A percentile compares a stretch with the other conserved stretches of the same genome.
Conservation (phyloP, 306 rosid species). For the Leucaena leucocephala region DNA sequence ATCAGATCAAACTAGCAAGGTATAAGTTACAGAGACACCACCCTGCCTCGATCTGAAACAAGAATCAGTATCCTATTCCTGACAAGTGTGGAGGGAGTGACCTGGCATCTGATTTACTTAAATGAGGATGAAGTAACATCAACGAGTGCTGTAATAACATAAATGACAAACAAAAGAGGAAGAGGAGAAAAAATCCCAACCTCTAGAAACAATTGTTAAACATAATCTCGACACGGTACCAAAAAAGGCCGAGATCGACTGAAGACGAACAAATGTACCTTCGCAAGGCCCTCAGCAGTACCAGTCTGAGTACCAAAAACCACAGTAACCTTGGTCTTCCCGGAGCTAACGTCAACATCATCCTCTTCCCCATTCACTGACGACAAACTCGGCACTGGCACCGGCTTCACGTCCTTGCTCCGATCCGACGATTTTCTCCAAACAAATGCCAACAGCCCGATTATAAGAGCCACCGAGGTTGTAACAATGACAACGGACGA, state of each 20-base stretch:
- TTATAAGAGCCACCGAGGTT: slow-evolving; percentile 60
- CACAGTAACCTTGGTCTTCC: slow-evolving; percentile 71
- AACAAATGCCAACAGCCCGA: slow-evolving; percentile 63
- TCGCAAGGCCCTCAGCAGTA: slow-evolving; percentile 88
- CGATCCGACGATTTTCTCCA: slow-evolving; percentile 82
- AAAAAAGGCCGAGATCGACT: neutral
- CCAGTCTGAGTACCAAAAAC: slow-evolving; percentile 94
- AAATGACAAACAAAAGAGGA: neutral
- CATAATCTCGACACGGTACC: neutral
- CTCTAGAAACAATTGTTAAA: neutral
- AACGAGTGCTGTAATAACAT: neutral
- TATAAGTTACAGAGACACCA: neutral
- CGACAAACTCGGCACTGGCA: slow-evolving; percentile 56
- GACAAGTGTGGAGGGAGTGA: neutral
- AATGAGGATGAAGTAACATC: neutral
- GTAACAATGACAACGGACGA: slow-evolving; percentile 53
- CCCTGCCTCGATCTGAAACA: slow-evolving; percentile 7
- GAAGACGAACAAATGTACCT: slow-evolving; percentile 45
- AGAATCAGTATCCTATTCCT: neutral
- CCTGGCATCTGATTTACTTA: slow-evolving; percentile 1
- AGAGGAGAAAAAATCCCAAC: neutral
- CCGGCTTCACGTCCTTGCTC: slow-evolving; percentile 60
- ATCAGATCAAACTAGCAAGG: neutral
- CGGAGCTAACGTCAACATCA: slow-evolving; percentile 56
- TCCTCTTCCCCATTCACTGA: slow-evolving; percentile 58